phyloP scores from a whole-genome alignment of 2,329 filamentous ascomycete species.

The Curvularia sp. region DNA sequence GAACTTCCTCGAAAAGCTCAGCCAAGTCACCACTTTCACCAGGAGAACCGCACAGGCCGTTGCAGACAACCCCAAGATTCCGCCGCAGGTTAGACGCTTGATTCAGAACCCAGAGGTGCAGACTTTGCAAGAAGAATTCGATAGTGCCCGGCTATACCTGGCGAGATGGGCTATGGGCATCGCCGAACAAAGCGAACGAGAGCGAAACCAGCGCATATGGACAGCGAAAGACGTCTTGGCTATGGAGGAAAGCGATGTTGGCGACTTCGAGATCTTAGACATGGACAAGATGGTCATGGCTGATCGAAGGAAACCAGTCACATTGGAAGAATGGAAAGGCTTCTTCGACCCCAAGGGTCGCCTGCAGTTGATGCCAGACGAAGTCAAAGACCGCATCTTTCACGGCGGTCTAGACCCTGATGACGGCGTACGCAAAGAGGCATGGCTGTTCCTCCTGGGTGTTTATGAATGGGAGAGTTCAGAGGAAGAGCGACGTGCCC shows the following conservation, averaged over 20 bases:
- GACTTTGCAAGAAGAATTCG: conserved; percentile 94
- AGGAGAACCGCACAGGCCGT: conserved; percentile 89
- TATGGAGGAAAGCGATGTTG: conserved; percentile 92
- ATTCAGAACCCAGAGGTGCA: conserved; percentile 93
- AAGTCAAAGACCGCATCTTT: conserved; percentile 97
- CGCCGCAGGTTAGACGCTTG: conserved; percentile 83
- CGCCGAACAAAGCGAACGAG: conserved; percentile 92
- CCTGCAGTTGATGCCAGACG: conserved; percentile 81
- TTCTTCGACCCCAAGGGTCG: conserved; percentile 86
- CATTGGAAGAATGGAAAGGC: conserved; percentile 84
- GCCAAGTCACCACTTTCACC: conserved; percentile 96
- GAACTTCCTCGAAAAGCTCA: conserved; percentile 96
- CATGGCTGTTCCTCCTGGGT: conserved; percentile 92
- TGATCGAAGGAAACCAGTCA: conserved; percentile 79
- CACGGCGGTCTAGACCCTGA: conserved; percentile 89
- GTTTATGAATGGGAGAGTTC: conserved; percentile 95
- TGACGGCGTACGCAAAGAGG: conserved; percentile 93
- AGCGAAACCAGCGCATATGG: conserved; percentile 86
- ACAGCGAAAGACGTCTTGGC: conserved; percentile 91
- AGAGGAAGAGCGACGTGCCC: conserved; percentile 79
- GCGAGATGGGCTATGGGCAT: conserved; percentile 99
- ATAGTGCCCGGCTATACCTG: conserved; percentile 92
- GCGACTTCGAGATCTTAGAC: conserved; percentile 93
- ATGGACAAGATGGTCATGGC: conserved; percentile 76
- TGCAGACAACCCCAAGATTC: conserved; percentile 87